Conservation (phyloP, 331 rosid species). For the Malus hybrid region DNA sequence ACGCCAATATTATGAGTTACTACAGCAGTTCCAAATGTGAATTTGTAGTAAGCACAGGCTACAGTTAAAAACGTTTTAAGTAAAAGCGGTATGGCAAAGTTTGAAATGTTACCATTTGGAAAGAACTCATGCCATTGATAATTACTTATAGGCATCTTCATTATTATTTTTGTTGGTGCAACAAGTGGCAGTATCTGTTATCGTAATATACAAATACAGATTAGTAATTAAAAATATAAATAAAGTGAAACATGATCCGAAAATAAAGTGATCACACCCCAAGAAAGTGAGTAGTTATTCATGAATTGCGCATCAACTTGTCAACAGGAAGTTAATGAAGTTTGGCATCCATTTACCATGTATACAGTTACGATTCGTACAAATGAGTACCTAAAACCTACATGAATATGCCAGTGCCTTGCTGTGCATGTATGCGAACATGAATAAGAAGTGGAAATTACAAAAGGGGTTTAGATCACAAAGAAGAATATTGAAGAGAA, state of each 20-base stretch:
- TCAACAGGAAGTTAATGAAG: neutral
- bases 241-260: neutral
- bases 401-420: neutral
- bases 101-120: constrained; percentile 61
- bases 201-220: constrained; percentile 16
- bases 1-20: constrained; percentile 55
- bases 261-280: neutral
- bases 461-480: neutral
- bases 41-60: constrained; percentile 18
- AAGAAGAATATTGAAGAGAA: neutral
- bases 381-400: neutral
- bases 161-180: constrained; percentile 78
- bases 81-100: constrained; percentile 10
- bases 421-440: neutral
- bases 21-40: constrained; percentile 27
- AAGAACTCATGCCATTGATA: constrained; percentile 97
- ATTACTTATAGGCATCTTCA: constrained; percentile 61
- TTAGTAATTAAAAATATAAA: too few species aligned
- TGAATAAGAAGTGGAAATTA: neutral
- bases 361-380: neutral
- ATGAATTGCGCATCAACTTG: neutral
- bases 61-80: constrained; percentile 12
- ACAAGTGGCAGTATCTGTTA: constrained; percentile 74
- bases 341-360: neutral
- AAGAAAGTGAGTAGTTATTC: neutral